Conservation (phyloP, 495 filamentous ascomycete genomes). For the Trichoderma orchidacearum region DNA sequence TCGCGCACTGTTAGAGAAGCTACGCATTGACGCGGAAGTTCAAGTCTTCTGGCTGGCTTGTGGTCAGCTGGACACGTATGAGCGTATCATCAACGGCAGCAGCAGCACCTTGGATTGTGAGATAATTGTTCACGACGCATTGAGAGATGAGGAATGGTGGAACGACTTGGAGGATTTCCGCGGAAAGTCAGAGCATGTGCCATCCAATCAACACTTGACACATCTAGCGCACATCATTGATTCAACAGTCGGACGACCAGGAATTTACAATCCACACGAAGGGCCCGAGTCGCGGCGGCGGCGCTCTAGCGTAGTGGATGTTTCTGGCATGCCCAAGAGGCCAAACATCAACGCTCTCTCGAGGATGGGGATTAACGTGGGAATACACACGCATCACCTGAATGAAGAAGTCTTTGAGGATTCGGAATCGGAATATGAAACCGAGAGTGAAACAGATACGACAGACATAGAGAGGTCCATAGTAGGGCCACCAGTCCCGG, state of each 20-base stretch:
- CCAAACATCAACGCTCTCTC: conserved; percentile 52
- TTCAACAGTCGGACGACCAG: conserved; percentile 18
- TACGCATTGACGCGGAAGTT: conserved; percentile 69
- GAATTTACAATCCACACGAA: conserved; percentile 14
- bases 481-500: neutral
- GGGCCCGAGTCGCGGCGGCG: conserved; percentile 11
- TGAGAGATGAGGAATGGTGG: conserved; percentile 74
- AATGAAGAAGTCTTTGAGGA: conserved; percentile 49
- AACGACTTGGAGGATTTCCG: conserved; percentile 53
- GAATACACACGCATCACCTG: conserved; percentile 66
- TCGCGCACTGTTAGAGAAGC: conserved; percentile 60
- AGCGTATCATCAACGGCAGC: conserved; percentile 61
- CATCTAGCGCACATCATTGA: conserved; percentile 18
- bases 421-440: conserved; percentile 20
- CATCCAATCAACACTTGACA: conserved; percentile 20
- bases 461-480: neutral
- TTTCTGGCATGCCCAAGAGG: conserved; percentile 31
- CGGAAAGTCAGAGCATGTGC: conserved; percentile 38
- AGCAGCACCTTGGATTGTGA: conserved; percentile 29
- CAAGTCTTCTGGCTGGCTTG: conserved; percentile 72
- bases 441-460: conserved; percentile 19
- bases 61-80: conserved; percentile 58
- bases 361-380: conserved; percentile 47
- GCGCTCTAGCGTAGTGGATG: conserved; percentile 20
- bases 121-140: conserved; percentile 38